Base-by-base conservation (phyloP, 345 rosid genomes). In the Syzygium aromaticum region DNA sequence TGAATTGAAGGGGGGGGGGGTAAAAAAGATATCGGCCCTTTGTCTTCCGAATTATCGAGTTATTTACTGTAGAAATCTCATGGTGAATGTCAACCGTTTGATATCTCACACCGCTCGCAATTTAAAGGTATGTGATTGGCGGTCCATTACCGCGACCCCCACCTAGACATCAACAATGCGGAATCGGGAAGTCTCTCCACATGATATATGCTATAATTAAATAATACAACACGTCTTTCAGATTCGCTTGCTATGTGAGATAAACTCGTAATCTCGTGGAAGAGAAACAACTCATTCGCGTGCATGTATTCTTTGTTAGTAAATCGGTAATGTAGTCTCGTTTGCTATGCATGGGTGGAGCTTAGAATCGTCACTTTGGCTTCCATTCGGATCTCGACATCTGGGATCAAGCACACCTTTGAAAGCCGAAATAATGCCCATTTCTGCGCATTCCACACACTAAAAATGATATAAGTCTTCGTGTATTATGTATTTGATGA, bases 341-440 rank as follows among this genome's bases (percentile, higher is more conserved):
- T 64, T 8, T 64, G 6, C 77, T 30, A 64, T 16, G 23, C 43
- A 64, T 8, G 43, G 43, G 43, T 4, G 77, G 43, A 14, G 46
- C 13, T 67, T 19, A 17, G 80, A 40, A 67, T 1, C 22, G 46
- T 9, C 7, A 19, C 78, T 67, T 19, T 3, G 3, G 80, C 49
- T 67, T 33, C 80, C 46, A 4, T 67, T 67, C 25, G 19, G 19
- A 67, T 33, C 19, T 16, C 3, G 13, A 33, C 7, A 0, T 33
- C 6, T 0, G 1, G 1, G 25, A 19, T 67, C 19, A 2, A 14
- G 1, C 22, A 11, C 49, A 19, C 6, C 6, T 30, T 2, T 23
- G 8, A 64, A 64, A 64, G 77, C 10, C 21, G 5, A 33, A 33
- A 67, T 33, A 5, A 8, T 1, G 1, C 25, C 46, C 7, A 4